Base-by-base conservation (phyloP, 495 filamentous ascomycete genomes). In the Hypoxylon fuscum region DNA sequence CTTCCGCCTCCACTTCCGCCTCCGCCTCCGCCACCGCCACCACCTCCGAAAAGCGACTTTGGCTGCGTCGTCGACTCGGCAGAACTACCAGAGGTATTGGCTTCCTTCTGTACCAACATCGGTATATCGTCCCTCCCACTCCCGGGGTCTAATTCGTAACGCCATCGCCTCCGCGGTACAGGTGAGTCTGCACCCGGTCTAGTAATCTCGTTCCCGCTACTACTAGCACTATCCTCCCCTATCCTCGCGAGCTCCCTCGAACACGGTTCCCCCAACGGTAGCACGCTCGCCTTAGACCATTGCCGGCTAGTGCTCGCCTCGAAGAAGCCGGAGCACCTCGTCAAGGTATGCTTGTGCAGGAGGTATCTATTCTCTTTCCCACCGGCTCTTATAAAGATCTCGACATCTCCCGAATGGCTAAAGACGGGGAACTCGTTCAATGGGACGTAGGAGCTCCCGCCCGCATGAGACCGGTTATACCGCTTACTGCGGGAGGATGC, bases 391-490 rank as follows among this genome's bases (percentile, higher is more conserved):
- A 96, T 87, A 34, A 94, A 68, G 59, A 97, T 91, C 78, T 97
- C 93, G 64, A 96, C 91, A 73, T 97, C 92, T 69, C 93, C 93
- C 20, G 88, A 92, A 59, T 96, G 88, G 35, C 87, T 88, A 75
- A 97, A 97, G 59, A 94, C 79, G 23, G 93, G 93, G 70, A 96
- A 97, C 62, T 96, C 92, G 71, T 96, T 96, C 71, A 90, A 89
- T 41, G 88, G 84, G 34, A 85, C 76, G 72, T 88, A 88, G 10
- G 85, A 80, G 41, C 80, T 78, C 63, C 90, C 90, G 34, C 92
- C 92, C 73, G 89, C 85, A 69, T 93, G 90, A 15, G 91, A 95
- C 47, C 91, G 88, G 75, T 87, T 86, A 54, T 89, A 88, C 42
- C 91, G 86, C 66, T 91, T 52, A 78, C 86, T 72, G 76, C 85